A percentile compares a stretch with the other conserved stretches of the same genome.
Evolutionary conservation across 1,139 yeast genomes (phyloP).

Genomic region (Yamadazyma kanchanaburiensis): DNA sequence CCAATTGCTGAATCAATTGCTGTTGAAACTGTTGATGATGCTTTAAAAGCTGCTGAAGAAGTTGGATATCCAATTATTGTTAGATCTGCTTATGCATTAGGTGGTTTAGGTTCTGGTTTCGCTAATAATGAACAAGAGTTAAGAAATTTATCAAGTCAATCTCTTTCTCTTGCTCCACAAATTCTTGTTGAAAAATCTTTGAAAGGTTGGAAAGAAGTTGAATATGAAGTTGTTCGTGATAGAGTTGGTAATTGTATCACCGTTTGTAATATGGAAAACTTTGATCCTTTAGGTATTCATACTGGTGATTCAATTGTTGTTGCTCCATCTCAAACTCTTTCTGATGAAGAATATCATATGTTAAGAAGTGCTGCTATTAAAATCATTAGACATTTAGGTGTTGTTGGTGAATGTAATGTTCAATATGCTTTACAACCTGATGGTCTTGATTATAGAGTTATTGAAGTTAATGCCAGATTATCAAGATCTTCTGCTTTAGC

Average conservation of each 20-base stretch:
- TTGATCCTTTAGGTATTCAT: constrained; percentile 96
- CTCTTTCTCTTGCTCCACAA: constrained; percentile 89
- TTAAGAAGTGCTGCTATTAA: constrained; percentile 95
- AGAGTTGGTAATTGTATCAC: constrained; percentile 96
- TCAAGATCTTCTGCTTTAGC: constrained; percentile 98
- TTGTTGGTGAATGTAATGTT: constrained; percentile 98
- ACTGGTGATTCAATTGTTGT: constrained; percentile 99
- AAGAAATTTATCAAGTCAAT: constrained; percentile 82
- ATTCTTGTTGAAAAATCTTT: constrained; percentile 93
- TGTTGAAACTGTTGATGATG: constrained; percentile 90
- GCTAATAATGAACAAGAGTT: constrained; percentile 82
- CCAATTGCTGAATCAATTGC: constrained; percentile 97
- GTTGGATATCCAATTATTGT: constrained; percentile 97
- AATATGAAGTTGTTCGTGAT: constrained; percentile 97
- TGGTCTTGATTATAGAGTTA: constrained; percentile 92
- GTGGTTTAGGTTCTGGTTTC: constrained; percentile 98
- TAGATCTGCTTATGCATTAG: constrained; percentile 95
- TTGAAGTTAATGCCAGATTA: constrained; percentile 95
- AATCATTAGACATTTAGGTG: constrained; percentile 96
- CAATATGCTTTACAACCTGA: constrained; percentile 96
- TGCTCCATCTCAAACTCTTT: constrained; percentile 96
- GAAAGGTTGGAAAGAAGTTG: constrained; percentile 99
- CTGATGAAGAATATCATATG: constrained; percentile 98
- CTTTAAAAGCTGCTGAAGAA: constrained; percentile 76
- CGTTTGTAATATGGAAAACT: constrained; percentile 98